Evolutionary conservation across 345 rosid genomes (phyloP), one percentile per base, ranked within the genome.

Genomic region (Gossypioides kirkii): DNA sequence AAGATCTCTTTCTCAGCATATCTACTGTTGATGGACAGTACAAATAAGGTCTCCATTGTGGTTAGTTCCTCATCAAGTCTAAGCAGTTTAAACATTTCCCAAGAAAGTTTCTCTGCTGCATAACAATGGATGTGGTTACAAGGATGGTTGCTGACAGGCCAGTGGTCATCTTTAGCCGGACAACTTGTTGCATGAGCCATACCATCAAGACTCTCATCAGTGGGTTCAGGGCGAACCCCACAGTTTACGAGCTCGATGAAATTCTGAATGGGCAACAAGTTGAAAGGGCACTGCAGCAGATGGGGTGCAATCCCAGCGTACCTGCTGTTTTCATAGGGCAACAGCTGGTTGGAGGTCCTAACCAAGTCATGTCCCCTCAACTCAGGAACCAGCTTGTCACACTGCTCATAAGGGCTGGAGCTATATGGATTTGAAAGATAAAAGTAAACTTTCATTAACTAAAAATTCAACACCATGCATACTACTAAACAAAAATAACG

Each of bases 301-400:
- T 86, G 42, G 97, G 97, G 10, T 84, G 86, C 63, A 80, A 75
- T 17, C 90, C 91, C 2, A 85, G 76, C n/a, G 86, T 89, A 18
- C 98, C 98, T 0, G 90, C 90, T 0, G 93, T 94, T 72, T 94
- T 90, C 90, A 92, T 94, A 17, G 93, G 90, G 7, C 80, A 90
- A 67, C 81, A 84, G 76, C 81, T 88, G 8, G 78, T 90, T 8
- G 98, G 97, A 0, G 97, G 97, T 61, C 81, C 95, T 26, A 85
- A 86, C 72, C 88, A 94, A 80, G 71, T 94, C 72, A 89, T 92
- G 84, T 82, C 86, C 73, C 88, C 90, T 61, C 87, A 90, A 36
- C 82, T 94, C 58, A 86, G 72, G 83, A 88, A 92, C 73, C 81
- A 89, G 78, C 83, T 94, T 4, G 90, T 75, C 32, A 75, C 90